Base-by-base conservation (phyloP, 192 early-diverging fungal species). In the Backusella australiensis region DNA sequence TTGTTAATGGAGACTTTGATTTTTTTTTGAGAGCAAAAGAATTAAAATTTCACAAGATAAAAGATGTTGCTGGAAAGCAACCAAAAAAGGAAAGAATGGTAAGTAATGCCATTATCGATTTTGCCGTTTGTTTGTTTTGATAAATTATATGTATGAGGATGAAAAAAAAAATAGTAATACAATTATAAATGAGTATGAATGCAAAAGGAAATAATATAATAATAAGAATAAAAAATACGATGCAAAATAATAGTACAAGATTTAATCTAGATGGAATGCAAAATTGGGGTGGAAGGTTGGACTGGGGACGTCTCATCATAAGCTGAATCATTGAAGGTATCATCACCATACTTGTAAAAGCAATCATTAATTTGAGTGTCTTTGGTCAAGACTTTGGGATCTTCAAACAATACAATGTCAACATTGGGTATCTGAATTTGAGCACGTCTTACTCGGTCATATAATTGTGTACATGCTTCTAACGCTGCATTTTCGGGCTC, bases 331-430 rank as follows among this genome's bases (percentile, higher is more conserved):
- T 29, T 63, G 26, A 63, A 63, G 11, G 23, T 63, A n/a, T 76
- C 46, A 71, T 76, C 68, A 46, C 52, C 53, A 34, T 70, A 42
- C 42, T 71, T 44, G 44, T 67, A 76, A 21, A 76, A 21, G 5
- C 67, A 21, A 23, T 49, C 49, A 53, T 70, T 39, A 46, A 76
- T 52, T 12, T 17, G 6, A n/a, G 21, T 34, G 56, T 76, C 75
- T 29, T 71, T 34, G 21, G 35, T 46, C n/a, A 76, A 34, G 14
- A 35, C 17, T 39, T 34, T 42, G 14, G 75, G 42, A 34, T 76
- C 21, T 38, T 23, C 17, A 34, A 76, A 76, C 15, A 76, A 36
- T 19, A 76, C 44, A 49, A 76, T 76, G 17, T 70, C 75, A 34
- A 76, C 69, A 56, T 53, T 7, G n/a, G 74, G 74, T 19, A 75